phyloP scores from a whole-genome alignment of 2,329 filamentous ascomycete genomes.

The Knoxdaviesia capensis region DNA sequence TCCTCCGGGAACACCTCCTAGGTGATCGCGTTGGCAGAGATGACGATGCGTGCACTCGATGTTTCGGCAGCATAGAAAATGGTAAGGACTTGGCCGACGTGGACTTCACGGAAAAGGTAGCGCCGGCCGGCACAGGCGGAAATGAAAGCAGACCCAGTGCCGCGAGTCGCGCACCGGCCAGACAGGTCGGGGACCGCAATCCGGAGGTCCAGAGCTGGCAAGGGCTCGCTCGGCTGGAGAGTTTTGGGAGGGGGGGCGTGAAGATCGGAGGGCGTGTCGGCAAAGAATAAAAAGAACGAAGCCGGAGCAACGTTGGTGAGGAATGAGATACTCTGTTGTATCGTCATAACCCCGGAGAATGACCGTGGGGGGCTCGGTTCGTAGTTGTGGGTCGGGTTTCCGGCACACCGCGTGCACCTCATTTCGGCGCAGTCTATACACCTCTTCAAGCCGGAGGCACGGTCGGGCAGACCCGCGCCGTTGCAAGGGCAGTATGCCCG shows the following conservation, averaged over 20 bases:
- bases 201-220: neutral
- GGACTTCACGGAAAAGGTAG: conserved; percentile 1
- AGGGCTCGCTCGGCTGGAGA: neutral
- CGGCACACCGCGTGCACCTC: conserved; percentile 17
- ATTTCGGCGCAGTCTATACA: conserved; percentile 15
- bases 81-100: conserved; percentile 1
- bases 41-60: neutral
- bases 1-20: conserved; percentile 1
- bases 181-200: too few species aligned
- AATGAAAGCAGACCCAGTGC: neutral
- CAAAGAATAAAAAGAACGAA: too few species aligned
- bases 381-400: conserved; percentile 16
- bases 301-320: too few species aligned
- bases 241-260: neutral
- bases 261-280: neutral
- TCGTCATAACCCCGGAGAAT: too few species aligned
- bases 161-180: too few species aligned
- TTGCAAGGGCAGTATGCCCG: conserved; percentile 17
- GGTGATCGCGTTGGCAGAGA: neutral
- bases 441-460: conserved; percentile 6
- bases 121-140: neutral
- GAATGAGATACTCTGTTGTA: too few species aligned
- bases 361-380: too few species aligned
- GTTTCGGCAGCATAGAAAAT: neutral
- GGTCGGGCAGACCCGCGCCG: conserved; percentile 11